Evolutionary conservation across 805 yeast species (phyloP), one percentile per base, ranked within the genome.

Genomic region (Lipomyces chichibuensis): DNA sequence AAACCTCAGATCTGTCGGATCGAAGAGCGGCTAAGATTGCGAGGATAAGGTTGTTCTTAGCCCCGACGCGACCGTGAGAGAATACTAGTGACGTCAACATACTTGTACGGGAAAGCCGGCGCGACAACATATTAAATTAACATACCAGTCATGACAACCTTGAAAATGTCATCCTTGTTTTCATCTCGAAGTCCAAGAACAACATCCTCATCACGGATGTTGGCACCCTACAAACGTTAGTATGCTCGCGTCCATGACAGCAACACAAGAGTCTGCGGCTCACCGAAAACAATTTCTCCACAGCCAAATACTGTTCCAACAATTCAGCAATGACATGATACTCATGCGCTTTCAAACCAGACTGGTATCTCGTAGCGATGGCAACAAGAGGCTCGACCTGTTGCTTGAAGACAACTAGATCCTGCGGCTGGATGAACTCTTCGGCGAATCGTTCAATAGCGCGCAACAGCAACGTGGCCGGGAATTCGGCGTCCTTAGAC

Each of bases 11-110:
- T 23, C 55, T 57, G 51, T 64, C 71, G 29, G 66, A 37, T 78
- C 90, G 92, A 78, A 93, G 94, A 65, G 86, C 88, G 67, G 88
- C 87, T 75, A 94, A 83, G 70, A 95, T 89, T 43, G 97, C 97
- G 76, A 91, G 83, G 62, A 95, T 83, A 76, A 96, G 85, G 77
- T 89, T 91, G 81, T 92, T 95, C 84, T 93, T 95, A 58, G 97
- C 92, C 62, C 96, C 90, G 43, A 93, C 95, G 77, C 97, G 88
- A 20, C 96, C 87, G 79, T 96, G 99, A 13, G 98, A 93, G 76
- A 93, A 84, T 37, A 89, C 92, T 64, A 37, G 7, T 25, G 20
- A 13, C 14, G 39, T 49, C 4, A 56, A 37, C 39, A 49, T 8
- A 39, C 55, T 14, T n/a, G 8, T 14, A 17, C 33, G 3, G 0